Percentiles rank a stretch among this genome's conserved stretches.
These are phyloP conservation scores for Arabidopsis suecica DNA, from an alignment of 345 rosid species.

Conservation along the genomic window DNA sequence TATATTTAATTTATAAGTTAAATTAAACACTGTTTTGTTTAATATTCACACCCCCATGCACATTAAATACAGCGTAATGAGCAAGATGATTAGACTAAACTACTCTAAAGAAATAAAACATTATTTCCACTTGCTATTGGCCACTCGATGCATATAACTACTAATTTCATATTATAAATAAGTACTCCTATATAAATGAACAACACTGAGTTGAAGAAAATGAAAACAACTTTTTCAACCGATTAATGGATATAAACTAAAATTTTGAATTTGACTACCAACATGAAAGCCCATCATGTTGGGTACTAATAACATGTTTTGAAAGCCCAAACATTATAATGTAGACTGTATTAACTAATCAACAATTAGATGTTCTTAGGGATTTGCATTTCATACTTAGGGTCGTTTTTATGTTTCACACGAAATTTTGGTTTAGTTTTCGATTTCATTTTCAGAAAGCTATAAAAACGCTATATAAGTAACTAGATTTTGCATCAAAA, in stretches of 20 bases:
- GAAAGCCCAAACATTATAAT: conserved; percentile 5
- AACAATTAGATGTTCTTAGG: no score
- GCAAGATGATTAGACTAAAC: conserved; percentile 24
- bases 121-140: conserved; percentile 28
- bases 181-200: background rate
- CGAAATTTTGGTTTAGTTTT: no score
- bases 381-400: no score
- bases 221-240: background rate
- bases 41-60: conserved; percentile 33
- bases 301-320: background rate
- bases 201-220: background rate
- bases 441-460: no score
- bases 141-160: conserved; percentile 15
- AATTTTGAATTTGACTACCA: background rate
- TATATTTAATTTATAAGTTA: conserved; percentile 27
- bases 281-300: background rate
- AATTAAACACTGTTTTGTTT: conserved; percentile 26
- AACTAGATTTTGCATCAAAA: no score
- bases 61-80: conserved; percentile 36
- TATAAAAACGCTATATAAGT: no score
- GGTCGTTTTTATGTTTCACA: no score
- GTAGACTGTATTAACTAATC: background rate
- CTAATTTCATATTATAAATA: background rate
- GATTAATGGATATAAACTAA: background rate
- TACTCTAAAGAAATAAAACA: background rate